These are phyloP conservation scores for Aspergillus bombycis DNA, from an alignment of 2,329 filamentous ascomycete genomes.

Conservation along the genomic window DNA sequence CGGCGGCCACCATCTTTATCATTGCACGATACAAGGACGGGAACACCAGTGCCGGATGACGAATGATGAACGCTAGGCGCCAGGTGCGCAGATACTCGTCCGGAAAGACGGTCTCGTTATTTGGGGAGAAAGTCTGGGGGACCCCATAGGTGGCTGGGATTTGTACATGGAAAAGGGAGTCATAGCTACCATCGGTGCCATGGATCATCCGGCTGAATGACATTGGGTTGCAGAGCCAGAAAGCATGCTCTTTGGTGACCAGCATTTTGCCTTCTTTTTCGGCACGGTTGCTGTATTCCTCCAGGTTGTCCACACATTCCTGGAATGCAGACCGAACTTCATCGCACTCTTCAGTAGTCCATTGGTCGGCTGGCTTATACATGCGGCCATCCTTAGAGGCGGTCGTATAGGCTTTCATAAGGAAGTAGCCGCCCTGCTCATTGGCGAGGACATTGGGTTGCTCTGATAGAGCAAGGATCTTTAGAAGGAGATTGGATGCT, in stretches of 20 bases:
- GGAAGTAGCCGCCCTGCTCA: conserved; percentile 34
- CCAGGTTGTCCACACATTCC: conserved; percentile 29
- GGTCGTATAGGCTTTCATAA: conserved; percentile 22
- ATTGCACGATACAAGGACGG: conserved; percentile 42
- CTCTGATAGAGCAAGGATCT: conserved; percentile 33
- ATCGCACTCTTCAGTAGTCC: conserved; percentile 31
- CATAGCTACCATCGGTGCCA: conserved; percentile 3
- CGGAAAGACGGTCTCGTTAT: conserved; percentile 39
- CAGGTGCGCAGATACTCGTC: conserved; percentile 40
- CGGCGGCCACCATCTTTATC: conserved; percentile 19
- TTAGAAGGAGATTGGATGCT: conserved; percentile 37
- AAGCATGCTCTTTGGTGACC: conserved; percentile 43
- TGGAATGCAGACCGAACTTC: conserved; percentile 30
- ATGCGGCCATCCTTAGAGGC: conserved; percentile 17
- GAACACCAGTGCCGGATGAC: conserved; percentile 45
- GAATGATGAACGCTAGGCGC: conserved; percentile 40
- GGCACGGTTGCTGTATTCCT: conserved; percentile 27
- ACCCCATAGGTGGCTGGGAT: conserved; percentile 20
- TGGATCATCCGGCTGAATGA: conserved; percentile 19
- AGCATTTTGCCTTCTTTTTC: conserved; percentile 29
- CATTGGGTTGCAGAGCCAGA: conserved; percentile 30
- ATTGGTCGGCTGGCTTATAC: conserved; percentile 26
- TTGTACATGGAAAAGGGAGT: conserved; percentile 20
- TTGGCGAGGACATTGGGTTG: conserved; percentile 28
- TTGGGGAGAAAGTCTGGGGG: conserved; percentile 26